Percentiles rank a stretch among this genome's conserved stretches.
phyloP scores from a whole-genome alignment of 2,329 filamentous ascomycete genomes.

The Cladosporium sphaerospermum region DNA sequence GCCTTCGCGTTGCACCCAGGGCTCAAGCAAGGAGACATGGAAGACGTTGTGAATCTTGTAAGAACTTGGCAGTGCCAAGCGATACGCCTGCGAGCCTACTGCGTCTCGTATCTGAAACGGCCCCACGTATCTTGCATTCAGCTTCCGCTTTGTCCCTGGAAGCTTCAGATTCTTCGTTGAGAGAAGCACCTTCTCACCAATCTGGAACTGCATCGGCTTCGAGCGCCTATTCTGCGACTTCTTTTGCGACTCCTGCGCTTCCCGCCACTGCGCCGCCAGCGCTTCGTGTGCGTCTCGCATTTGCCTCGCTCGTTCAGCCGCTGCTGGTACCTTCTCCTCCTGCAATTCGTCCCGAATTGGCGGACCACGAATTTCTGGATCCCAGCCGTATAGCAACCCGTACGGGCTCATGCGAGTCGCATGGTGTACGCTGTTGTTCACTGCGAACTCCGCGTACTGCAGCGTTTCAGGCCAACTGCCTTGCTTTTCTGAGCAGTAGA shows the following conservation, averaged over 20 bases:
- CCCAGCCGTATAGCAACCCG: not conserved
- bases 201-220: not conserved
- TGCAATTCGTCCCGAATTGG: constrained; percentile 2
- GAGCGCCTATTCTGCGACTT: constrained; percentile 9
- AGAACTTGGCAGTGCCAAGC: not conserved
- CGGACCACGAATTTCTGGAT: not conserved
- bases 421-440: constrained; percentile 2
- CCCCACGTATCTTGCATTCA: not conserved
- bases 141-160: not conserved
- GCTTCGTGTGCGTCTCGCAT: not conserved
- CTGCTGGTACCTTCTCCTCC: constrained; percentile 4
- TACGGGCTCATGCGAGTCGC: not conserved
- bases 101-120: not conserved
- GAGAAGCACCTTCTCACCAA: not conserved
- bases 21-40: not conserved
- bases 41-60: constrained; percentile 3
- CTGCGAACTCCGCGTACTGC: not conserved
- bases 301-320: not conserved
- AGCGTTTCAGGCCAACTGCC: constrained; percentile 3
- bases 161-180: not conserved
- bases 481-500: constrained; percentile 6
- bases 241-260: not conserved
- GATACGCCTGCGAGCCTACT: not conserved
- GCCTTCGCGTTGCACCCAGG: not conserved
- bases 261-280: not conserved